A percentile compares a stretch with the other conserved stretches of the same genome.
Conservation (phyloP, 306 rosid species). For the Pyrus bretschneideri region DNA sequence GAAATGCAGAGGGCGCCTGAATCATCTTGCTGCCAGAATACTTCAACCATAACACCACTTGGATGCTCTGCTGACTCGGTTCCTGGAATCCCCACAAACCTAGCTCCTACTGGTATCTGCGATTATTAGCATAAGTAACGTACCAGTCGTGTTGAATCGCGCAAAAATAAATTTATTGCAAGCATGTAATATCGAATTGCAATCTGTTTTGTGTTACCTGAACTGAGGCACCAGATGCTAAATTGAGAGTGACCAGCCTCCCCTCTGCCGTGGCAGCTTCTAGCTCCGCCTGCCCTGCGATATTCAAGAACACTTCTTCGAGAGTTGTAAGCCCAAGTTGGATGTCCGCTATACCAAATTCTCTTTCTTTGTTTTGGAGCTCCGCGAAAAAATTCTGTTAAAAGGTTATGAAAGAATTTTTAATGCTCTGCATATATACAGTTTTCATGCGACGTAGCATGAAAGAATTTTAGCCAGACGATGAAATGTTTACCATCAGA, state of each 20-base stretch:
- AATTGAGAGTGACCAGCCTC: conserved; percentile 42
- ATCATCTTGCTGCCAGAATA: conserved; percentile 83
- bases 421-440: background rate
- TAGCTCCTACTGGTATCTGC: conserved; percentile 76
- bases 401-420: background rate
- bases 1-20: conserved; percentile 60
- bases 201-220: conserved; percentile 32
- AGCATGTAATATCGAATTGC: background rate
- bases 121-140: no score
- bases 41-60: conserved; percentile 73
- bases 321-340: conserved; percentile 83
- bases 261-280: conserved; percentile 78
- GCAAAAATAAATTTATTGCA: no score
- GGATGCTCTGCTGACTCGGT: conserved; percentile 55
- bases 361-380: conserved; percentile 58
- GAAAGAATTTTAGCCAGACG: no score
- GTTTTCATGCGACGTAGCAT: no score
- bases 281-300: conserved; percentile 80
- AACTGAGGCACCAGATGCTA: conserved; percentile 55
- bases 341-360: conserved; percentile 71
- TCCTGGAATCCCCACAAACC: conserved; percentile 74
- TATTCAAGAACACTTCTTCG: conserved; percentile 83
- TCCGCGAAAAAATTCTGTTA: conserved; percentile 59
- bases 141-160: no score
- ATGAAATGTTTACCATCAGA: conserved; percentile 28